phyloP scores from a whole-genome alignment of 306 rosid species.

The Calophaca sinica region DNA sequence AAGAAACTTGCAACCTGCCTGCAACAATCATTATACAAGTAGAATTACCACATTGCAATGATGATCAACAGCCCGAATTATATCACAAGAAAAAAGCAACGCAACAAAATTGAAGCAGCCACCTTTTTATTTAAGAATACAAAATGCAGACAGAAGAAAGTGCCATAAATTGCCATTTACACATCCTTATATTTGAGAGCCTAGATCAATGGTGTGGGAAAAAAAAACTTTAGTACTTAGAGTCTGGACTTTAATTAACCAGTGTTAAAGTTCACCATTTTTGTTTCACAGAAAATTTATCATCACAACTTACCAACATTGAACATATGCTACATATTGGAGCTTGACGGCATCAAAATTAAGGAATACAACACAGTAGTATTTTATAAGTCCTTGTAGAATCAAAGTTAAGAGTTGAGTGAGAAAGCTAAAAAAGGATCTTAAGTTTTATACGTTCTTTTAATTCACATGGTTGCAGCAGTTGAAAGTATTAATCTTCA shows the following conservation, averaged over 20 bases:
- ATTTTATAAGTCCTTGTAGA: slow-evolving; percentile 26
- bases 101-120: slow-evolving; percentile 23
- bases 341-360: slow-evolving; percentile 20
- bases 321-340: background rate
- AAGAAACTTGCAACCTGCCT: slow-evolving; percentile 98
- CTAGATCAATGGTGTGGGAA: slow-evolving; percentile 25
- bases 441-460: background rate
- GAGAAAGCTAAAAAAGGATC: slow-evolving; percentile 39
- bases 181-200: slow-evolving; percentile 22
- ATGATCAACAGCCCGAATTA: slow-evolving; percentile 28
- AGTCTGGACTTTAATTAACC: background rate
- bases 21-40: slow-evolving; percentile 39
- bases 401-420: background rate
- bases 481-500: slow-evolving; percentile 33
- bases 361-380: background rate
- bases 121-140: slow-evolving; percentile 27
- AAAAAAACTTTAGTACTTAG: background rate
- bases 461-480: slow-evolving; percentile 33
- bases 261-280: background rate
- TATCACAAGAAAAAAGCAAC: slow-evolving; percentile 8
- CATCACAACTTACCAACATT: slow-evolving; percentile 20
- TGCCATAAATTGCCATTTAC: background rate
- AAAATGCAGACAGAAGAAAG: slow-evolving; percentile 28
- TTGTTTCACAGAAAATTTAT: slow-evolving; percentile 34
- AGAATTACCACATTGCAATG: slow-evolving; percentile 28